Conservation (phyloP, 164 flowering plant species). For the Kalanchoe fedtschenkoi region DNA sequence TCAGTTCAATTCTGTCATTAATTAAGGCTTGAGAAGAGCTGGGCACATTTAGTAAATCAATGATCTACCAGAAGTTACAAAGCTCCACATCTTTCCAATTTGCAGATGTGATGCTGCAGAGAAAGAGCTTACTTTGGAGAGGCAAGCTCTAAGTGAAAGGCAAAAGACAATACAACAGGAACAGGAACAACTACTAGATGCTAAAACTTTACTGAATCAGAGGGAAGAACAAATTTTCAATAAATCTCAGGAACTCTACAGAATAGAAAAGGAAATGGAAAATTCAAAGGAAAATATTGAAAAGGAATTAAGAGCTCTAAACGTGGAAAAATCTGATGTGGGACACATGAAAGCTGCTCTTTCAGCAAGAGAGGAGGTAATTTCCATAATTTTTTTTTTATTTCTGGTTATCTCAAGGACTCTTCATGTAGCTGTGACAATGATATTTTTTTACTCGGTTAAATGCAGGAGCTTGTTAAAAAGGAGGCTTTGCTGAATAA, state of each 20-base stretch:
- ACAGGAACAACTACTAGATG: slow-evolving; percentile 62
- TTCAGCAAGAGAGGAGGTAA: slow-evolving; percentile 62
- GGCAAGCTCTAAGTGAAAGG: slow-evolving; percentile 54
- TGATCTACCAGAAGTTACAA: not conserved
- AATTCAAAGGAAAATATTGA: slow-evolving; percentile 35
- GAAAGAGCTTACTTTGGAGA: slow-evolving; percentile 58
- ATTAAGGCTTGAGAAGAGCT: no score
- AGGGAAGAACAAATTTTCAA: slow-evolving; percentile 56
- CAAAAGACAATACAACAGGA: slow-evolving; percentile 48
- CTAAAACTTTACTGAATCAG: slow-evolving; percentile 57
- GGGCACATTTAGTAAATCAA: not conserved
- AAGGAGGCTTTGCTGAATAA: slow-evolving; percentile 44
- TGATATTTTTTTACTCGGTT: not conserved
- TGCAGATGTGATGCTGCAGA: slow-evolving; percentile 79
- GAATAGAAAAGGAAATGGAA: slow-evolving; percentile 54
- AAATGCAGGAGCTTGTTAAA: slow-evolving; percentile 40
- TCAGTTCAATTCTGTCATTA: no score
- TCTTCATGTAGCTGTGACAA: not conserved
- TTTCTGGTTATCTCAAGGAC: not conserved
- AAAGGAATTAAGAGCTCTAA: slow-evolving; percentile 27
- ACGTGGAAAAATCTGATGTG: slow-evolving; percentile 41
- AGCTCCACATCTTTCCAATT: not conserved
- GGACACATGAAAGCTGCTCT: slow-evolving; percentile 34
- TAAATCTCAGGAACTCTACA: slow-evolving; percentile 45
- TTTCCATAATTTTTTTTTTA: not conserved